Evolutionary conservation across 176 grass and related monocot species (phyloP).

Genomic region (Oryza brachyantha): DNA sequence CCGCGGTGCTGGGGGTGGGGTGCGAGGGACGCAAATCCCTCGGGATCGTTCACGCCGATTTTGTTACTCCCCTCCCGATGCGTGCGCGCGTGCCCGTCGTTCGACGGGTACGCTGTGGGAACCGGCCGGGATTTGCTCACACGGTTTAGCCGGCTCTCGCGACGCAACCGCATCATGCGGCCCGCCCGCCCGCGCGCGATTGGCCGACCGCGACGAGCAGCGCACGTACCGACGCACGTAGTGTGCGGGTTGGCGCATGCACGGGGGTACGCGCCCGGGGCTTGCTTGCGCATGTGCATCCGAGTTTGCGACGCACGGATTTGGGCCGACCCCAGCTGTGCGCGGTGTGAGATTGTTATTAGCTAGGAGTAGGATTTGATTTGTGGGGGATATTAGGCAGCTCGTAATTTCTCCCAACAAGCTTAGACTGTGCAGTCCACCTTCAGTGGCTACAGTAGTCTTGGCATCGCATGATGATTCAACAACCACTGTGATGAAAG

Average conservation of each 20-base stretch:
- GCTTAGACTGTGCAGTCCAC: too few relatives aligned
- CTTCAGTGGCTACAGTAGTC: too few relatives aligned
- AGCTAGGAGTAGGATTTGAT: too few relatives aligned
- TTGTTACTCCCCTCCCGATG: conserved; percentile 32
- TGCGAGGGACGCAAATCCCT: conserved; percentile 53
- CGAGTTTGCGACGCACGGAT: conserved; percentile 27
- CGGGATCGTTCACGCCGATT: conserved; percentile 44
- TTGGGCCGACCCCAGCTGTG: too few relatives aligned
- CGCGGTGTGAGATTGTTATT: too few relatives aligned
- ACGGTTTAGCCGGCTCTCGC: conserved; percentile 9
- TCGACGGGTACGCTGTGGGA: conserved; percentile 32
- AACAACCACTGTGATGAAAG: too few relatives aligned
- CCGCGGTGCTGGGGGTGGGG: conserved; percentile 10
- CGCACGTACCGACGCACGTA: too few relatives aligned
- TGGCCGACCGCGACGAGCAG: too few relatives aligned
- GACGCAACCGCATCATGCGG: conserved; percentile 26
- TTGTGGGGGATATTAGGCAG: too few relatives aligned
- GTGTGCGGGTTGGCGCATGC: neutral
- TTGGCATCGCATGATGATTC: too few relatives aligned
- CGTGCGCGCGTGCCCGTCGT: neutral
- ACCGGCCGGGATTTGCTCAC: conserved; percentile 18
- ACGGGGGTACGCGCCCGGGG: neutral
- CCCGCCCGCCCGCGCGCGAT: too few relatives aligned
- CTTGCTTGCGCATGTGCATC: conserved; percentile 64
- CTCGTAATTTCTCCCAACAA: too few relatives aligned